These are phyloP conservation scores for Ustilago esculenta DNA, from an alignment of 1,284 basidiomycete genomes.

Conservation along the genomic window DNA sequence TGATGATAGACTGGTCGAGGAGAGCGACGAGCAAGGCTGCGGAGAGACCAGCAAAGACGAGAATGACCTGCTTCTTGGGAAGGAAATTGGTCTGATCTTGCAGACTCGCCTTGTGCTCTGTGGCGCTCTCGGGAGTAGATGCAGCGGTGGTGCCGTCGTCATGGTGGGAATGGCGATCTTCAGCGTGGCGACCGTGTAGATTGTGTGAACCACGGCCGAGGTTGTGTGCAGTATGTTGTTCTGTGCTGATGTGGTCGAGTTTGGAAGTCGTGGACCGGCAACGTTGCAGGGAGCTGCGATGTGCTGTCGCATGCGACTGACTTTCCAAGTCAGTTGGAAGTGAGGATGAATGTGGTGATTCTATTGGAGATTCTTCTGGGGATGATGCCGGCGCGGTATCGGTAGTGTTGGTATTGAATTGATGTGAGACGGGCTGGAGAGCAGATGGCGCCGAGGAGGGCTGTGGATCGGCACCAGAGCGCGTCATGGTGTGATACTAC, in stretches of 20 bases:
- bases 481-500: slow-evolving; percentile 5
- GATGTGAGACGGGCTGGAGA: neutral
- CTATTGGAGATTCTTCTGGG: slow-evolving; percentile 11
- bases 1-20: slow-evolving; percentile 66
- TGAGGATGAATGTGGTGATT: slow-evolving; percentile 4
- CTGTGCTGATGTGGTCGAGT: slow-evolving; percentile 11
- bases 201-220: slow-evolving; percentile 10
- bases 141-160: slow-evolving; percentile 23
- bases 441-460: neutral
- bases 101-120: slow-evolving; percentile 66
- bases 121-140: slow-evolving; percentile 28
- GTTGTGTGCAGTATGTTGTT: slow-evolving; percentile 3
- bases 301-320: slow-evolving; percentile 1
- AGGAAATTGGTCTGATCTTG: slow-evolving; percentile 82
- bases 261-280: slow-evolving; percentile 6
- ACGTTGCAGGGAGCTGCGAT: slow-evolving; percentile 1
- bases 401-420: neutral
- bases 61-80: slow-evolving; percentile 75
- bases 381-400: neutral
- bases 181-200: no score
- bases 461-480: slow-evolving; percentile 3
- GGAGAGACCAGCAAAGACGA: slow-evolving; percentile 75
- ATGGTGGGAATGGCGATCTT: slow-evolving; percentile 4
- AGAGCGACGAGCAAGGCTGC: slow-evolving; percentile 59
- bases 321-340: slow-evolving; percentile 19